Evolutionary conservation across 208 protist genomes (phyloP).

Genomic region (Acanthamoeba lugdunensis): DNA sequence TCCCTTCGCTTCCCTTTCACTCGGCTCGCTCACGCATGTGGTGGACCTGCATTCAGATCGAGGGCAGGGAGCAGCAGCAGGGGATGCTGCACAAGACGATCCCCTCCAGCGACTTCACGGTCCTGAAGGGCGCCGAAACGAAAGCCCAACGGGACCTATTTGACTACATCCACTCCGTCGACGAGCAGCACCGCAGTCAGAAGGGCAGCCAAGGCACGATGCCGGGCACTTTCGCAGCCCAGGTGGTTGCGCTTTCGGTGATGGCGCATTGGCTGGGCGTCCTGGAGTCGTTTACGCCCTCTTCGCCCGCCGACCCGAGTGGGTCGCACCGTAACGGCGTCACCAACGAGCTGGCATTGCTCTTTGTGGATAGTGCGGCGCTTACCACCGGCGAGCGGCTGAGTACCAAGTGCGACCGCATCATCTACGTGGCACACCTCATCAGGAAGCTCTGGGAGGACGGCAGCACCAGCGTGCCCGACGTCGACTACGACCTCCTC

Average conservation of each 20-base stretch:
- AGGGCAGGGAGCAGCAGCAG: constrained; percentile 18
- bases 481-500: background rate
- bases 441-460: background rate
- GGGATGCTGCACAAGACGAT: background rate
- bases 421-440: background rate
- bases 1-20: too few relatives aligned
- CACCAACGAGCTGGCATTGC: background rate
- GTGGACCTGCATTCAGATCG: background rate
- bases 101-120: background rate
- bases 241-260: background rate
- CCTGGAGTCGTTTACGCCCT: background rate
- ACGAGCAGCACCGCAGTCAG: background rate
- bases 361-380: background rate
- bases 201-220: background rate
- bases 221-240: background rate
- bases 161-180: background rate
- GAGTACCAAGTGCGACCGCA: background rate
- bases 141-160: background rate
- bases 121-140: background rate
- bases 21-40: background rate
- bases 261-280: background rate
- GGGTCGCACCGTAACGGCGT: background rate
- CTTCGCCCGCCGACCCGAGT: background rate
- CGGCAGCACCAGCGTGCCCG: background rate
- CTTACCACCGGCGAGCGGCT: background rate